These are phyloP conservation scores for Microcyclospora tardicrescens DNA, from an alignment of 2,329 filamentous ascomycete genomes.

Conservation along the genomic window DNA sequence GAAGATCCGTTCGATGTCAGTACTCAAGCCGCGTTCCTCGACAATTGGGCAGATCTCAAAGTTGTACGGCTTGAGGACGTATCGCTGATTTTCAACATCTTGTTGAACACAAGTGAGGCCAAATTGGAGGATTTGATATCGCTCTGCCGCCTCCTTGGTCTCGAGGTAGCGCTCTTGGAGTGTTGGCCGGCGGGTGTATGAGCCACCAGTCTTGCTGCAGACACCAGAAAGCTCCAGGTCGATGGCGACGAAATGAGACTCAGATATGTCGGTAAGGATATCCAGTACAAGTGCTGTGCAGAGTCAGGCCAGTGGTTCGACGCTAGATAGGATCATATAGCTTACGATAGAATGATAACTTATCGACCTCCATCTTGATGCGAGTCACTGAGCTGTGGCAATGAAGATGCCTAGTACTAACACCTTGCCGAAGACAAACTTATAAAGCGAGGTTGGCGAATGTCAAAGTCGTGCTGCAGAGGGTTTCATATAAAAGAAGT, in stretches of 20 bases:
- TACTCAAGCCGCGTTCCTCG: conserved; percentile 31
- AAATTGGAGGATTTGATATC: conserved; percentile 52
- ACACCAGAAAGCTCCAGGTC: conserved; percentile 58
- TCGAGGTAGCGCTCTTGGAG: conserved; percentile 51
- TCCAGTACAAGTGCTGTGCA: conserved; percentile 33
- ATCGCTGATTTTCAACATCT: conserved; percentile 40
- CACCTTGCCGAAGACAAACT: too few relatives aligned
- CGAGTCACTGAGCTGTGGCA: too few relatives aligned
- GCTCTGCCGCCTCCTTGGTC: conserved; percentile 46
- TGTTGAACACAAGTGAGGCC: conserved; percentile 54
- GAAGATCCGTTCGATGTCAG: conserved; percentile 46
- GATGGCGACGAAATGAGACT: conserved; percentile 49
- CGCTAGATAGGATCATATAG: too few relatives aligned
- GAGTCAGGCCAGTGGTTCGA: too few relatives aligned
- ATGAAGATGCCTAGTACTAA: too few relatives aligned
- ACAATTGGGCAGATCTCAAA: conserved; percentile 47
- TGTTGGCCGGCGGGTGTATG: conserved; percentile 32
- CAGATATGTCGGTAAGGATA: conserved; percentile 45
- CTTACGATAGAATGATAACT: conserved; percentile 31
- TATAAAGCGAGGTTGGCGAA: too few relatives aligned
- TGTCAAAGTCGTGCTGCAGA: too few relatives aligned
- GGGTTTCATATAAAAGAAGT: conserved; percentile 7
- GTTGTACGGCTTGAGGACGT: conserved; percentile 52
- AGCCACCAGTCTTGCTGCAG: conserved; percentile 24
- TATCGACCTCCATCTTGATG: conserved; percentile 44